Conservation (phyloP, 257 asterid species). For the Petunia axillaris region DNA sequence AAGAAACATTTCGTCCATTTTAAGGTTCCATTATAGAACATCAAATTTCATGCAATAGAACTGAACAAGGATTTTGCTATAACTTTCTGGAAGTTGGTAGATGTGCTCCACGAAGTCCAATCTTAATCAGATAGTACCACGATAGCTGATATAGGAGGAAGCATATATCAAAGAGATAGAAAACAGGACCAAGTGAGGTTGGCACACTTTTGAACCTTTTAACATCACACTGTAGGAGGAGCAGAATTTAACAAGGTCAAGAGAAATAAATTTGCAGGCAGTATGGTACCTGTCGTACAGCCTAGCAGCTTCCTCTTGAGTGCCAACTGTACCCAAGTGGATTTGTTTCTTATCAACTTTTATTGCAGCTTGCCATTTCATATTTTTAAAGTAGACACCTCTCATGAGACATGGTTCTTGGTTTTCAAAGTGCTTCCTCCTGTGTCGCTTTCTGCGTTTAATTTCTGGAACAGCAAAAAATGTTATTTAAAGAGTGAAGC, state of each 20-base stretch:
- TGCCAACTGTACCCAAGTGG: constrained; percentile 91
- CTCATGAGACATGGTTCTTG: constrained; percentile 80
- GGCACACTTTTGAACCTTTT: neutral
- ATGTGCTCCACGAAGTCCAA: constrained; percentile 2
- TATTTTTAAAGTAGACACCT: constrained; percentile 91
- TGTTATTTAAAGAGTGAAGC: neutral
- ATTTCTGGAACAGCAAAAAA: constrained; percentile 51
- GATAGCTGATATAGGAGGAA: too few species aligned
- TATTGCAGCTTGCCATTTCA: constrained; percentile 99
- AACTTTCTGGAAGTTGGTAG: constrained; percentile 9
- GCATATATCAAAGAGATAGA: too few species aligned
- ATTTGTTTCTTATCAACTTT: constrained; percentile 96
- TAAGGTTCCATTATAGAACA: neutral
- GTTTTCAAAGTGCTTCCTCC: constrained; percentile 82
- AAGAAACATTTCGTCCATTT: neutral
- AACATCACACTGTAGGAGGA: constrained; percentile 14
- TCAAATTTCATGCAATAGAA: neutral
- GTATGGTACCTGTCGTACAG: constrained; percentile 75
- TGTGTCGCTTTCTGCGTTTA: constrained; percentile 81
- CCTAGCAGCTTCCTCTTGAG: constrained; percentile 96
- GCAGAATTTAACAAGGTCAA: neutral
- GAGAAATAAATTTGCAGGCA: constrained; percentile 10
- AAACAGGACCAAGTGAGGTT: neutral
- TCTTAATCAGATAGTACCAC: neutral
- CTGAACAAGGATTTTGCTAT: constrained; percentile 11